These are phyloP conservation scores for Coemansia sp. DNA, from an alignment of 192 early-diverging fungal species.

Conservation along the genomic window DNA sequence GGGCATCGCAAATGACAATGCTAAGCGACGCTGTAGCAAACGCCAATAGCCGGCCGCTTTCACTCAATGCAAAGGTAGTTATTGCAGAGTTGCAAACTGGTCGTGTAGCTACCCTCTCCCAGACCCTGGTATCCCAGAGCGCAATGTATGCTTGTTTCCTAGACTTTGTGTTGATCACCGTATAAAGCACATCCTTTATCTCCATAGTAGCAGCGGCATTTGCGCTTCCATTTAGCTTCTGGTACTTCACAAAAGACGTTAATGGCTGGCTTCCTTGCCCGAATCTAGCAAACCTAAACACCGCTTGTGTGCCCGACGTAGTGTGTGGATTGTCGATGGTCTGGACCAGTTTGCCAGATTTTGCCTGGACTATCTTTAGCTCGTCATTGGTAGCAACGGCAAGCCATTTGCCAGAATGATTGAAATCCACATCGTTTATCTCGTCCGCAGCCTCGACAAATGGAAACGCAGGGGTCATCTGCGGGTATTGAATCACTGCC, in stretches of 20 bases:
- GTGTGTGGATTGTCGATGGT: slow-evolving; percentile 44
- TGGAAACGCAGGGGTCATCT: slow-evolving; percentile 33
- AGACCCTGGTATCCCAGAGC: slow-evolving; percentile 34
- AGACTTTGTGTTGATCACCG: slow-evolving; percentile 49
- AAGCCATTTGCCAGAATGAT: slow-evolving; percentile 29
- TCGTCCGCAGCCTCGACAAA: slow-evolving; percentile 40
- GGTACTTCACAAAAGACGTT: neutral
- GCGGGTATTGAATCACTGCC: slow-evolving; percentile 38
- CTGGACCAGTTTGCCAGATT: slow-evolving; percentile 26
- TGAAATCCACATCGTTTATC: slow-evolving; percentile 50
- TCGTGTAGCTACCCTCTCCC: slow-evolving; percentile 25
- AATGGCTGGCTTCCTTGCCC: slow-evolving; percentile 17
- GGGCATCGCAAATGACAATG: slow-evolving; percentile 66
- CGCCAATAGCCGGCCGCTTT: slow-evolving; percentile 67
- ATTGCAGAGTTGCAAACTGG: slow-evolving; percentile 33
- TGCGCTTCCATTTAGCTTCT: neutral
- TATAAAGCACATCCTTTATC: slow-evolving; percentile 31
- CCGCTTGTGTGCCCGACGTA: slow-evolving; percentile 20
- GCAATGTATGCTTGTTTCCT: slow-evolving; percentile 47
- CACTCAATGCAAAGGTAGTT: slow-evolving; percentile 56
- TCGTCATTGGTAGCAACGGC: slow-evolving; percentile 37
- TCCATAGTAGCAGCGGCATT: neutral
- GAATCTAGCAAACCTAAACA: slow-evolving; percentile 45
- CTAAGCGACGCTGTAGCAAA: slow-evolving; percentile 73
- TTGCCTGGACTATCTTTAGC: slow-evolving; percentile 26